Conservation (phyloP, 768 basidiomycete species). For the Leccinellum albellum region DNA sequence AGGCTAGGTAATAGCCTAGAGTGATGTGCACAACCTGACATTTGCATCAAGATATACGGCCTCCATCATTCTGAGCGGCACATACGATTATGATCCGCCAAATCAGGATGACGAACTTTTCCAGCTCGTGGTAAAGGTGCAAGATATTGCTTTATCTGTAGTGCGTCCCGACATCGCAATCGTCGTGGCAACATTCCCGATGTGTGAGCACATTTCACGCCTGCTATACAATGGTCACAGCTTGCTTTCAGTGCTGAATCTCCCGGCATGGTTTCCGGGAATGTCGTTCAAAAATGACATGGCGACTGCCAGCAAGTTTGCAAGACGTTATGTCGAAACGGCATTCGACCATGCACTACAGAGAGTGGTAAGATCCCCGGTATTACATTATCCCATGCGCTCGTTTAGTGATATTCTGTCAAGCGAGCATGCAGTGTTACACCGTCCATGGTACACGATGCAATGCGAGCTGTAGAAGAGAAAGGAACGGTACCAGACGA, state of each 20-base stretch:
- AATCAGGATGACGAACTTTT: background rate
- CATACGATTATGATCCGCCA: background rate
- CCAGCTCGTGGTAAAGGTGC: background rate
- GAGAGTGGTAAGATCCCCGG: background rate
- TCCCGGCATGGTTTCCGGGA: background rate
- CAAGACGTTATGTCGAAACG: background rate
- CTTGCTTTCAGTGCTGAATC: background rate
- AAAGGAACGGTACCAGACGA: background rate
- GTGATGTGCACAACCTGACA: background rate
- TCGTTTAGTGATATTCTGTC: too few species aligned
- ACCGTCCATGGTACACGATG: background rate
- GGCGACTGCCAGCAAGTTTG: background rate
- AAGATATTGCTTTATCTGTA: background rate
- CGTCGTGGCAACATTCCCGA: background rate
- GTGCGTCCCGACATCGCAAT: background rate
- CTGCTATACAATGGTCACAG: background rate
- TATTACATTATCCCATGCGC: background rate
- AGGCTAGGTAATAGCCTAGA: background rate
- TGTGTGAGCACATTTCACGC: background rate
- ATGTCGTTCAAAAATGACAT: background rate
- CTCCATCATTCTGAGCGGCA: background rate
- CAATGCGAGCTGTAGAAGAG: background rate
- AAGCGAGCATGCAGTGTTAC: background rate
- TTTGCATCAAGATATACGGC: background rate
- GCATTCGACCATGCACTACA: background rate